A percentile compares a stretch with the other conserved stretches of the same genome.
phyloP scores from a whole-genome alignment of 2,329 filamentous ascomycete genomes.

The Cryoendolithus antarcticus region DNA sequence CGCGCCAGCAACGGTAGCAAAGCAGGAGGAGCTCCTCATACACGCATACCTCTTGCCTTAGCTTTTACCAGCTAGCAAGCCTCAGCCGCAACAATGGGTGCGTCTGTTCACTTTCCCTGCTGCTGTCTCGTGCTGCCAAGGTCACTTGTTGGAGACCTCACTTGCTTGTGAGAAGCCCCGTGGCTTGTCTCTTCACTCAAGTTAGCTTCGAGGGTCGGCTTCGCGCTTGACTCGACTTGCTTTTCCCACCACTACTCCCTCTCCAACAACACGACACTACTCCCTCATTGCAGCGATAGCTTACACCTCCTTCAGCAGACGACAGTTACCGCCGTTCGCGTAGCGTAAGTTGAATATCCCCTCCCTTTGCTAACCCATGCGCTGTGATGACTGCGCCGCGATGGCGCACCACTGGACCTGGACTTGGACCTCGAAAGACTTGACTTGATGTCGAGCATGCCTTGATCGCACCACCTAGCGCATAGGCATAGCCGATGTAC shows the following conservation, averaged over 20 bases:
- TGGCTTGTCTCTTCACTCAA: too few species aligned
- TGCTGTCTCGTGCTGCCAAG: too few species aligned
- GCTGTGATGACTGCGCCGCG: neutral
- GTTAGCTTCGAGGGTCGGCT: too few species aligned
- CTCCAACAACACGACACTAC: neutral
- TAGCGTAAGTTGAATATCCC: conserved; percentile 5
- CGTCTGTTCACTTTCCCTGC: too few species aligned
- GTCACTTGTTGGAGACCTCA: too few species aligned
- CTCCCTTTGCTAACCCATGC: conserved; percentile 1
- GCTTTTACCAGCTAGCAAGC: too few species aligned
- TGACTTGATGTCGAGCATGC: neutral
- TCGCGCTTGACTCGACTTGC: conserved; percentile 2
- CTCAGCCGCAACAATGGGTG: too few species aligned
- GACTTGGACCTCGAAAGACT: neutral
- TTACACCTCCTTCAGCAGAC: conserved; percentile 6
- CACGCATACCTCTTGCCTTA: too few species aligned
- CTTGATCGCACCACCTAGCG: neutral
- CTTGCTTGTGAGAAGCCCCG: too few species aligned
- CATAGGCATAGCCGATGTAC: neutral
- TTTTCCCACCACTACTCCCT: neutral
- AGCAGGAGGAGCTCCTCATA: too few species aligned
- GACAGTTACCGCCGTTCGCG: conserved; percentile 7
- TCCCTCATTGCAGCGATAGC: conserved; percentile 1
- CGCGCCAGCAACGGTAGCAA: too few species aligned
- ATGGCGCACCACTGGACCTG: conserved; percentile 2